Percentiles rank a stretch among this genome's conserved stretches.
These are phyloP conservation scores for Yamadazyma sp. DNA, from an alignment of 1,139 yeast genomes.

Conservation along the genomic window DNA sequence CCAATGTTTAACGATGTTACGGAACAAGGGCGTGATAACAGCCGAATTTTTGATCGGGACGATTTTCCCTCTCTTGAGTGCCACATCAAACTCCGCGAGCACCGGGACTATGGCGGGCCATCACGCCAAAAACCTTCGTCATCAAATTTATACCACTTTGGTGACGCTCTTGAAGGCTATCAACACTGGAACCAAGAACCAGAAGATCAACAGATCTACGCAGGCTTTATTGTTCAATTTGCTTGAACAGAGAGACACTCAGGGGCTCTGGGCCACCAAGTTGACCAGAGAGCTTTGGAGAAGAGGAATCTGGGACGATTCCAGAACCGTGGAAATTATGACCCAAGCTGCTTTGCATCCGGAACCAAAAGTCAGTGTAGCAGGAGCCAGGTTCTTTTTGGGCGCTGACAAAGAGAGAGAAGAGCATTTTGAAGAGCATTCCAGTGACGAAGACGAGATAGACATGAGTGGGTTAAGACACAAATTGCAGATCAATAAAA, in stretches of 20 bases:
- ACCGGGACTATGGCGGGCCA: slow-evolving; percentile 52
- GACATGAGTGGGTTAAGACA: slow-evolving; percentile 74
- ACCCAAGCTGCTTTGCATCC: slow-evolving; percentile 90
- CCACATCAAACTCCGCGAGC: slow-evolving; percentile 31
- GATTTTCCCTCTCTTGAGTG: slow-evolving; percentile 76
- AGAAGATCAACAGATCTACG: slow-evolving; percentile 81
- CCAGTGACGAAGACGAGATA: slow-evolving; percentile 66
- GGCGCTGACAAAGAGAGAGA: slow-evolving; percentile 97
- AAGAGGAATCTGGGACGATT: slow-evolving; percentile 97
- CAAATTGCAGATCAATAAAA: slow-evolving; percentile 80
- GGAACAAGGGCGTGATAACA: slow-evolving; percentile 80
- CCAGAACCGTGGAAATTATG: slow-evolving; percentile 95
- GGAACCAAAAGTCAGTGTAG: slow-evolving; percentile 81
- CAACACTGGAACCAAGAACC: slow-evolving; percentile 83
- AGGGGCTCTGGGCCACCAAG: slow-evolving; percentile 95
- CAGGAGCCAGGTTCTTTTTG: slow-evolving; percentile 87
- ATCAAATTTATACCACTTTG: slow-evolving; percentile 77
- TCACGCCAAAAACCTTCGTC: slow-evolving; percentile 80
- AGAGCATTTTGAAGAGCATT: slow-evolving; percentile 70
- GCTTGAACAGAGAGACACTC: slow-evolving; percentile 73
- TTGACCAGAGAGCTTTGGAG: slow-evolving; percentile 95
- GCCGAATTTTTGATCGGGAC: slow-evolving; percentile 84
- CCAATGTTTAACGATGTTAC: slow-evolving; percentile 82
- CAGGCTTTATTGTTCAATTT: slow-evolving; percentile 89
- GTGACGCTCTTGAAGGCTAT: slow-evolving; percentile 77